phyloP scores from a whole-genome alignment of 495 filamentous ascomycete genomes.

The Saxispiralis lemnorum region DNA sequence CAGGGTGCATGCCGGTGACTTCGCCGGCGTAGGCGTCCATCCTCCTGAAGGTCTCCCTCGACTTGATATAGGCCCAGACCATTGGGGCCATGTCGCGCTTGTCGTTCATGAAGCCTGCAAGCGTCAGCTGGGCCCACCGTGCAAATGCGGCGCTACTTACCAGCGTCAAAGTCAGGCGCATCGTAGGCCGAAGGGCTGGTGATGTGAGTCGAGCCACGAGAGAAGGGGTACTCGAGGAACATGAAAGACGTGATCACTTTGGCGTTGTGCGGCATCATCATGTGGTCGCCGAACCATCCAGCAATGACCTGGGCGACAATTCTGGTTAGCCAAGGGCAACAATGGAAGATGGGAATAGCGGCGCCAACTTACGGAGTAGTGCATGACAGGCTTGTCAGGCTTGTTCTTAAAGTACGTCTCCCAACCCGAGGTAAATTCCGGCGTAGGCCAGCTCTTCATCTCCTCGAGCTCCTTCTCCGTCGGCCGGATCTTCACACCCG shows the following conservation, averaged over 20 bases:
- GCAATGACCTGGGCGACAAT: slow-evolving; percentile 13
- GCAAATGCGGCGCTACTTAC: not conserved
- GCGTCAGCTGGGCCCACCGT: no score
- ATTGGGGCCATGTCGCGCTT: slow-evolving; percentile 67
- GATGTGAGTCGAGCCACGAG: slow-evolving; percentile 56
- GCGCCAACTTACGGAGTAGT: slow-evolving; percentile 24
- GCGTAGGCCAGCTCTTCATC: slow-evolving; percentile 34
- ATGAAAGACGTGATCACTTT: slow-evolving; percentile 80
- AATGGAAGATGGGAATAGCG: no score
- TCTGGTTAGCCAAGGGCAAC: no score
- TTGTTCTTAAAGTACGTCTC: slow-evolving; percentile 65
- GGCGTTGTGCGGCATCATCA: slow-evolving; percentile 37
- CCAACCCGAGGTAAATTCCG: slow-evolving; percentile 53
- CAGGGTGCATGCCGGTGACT: slow-evolving; percentile 43
- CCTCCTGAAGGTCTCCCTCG: slow-evolving; percentile 59
- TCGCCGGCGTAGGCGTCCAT: slow-evolving; percentile 70
- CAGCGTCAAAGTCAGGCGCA: slow-evolving; percentile 60
- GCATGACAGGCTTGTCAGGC: slow-evolving; percentile 77
- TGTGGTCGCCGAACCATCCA: slow-evolving; percentile 24
- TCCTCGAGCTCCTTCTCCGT: slow-evolving; percentile 50
- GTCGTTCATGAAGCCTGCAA: slow-evolving; percentile 53
- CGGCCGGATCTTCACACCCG: slow-evolving; percentile 63
- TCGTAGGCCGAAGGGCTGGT: slow-evolving; percentile 54
- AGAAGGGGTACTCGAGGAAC: slow-evolving; percentile 72
- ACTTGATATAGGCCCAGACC: slow-evolving; percentile 77